These are phyloP conservation scores for Pythium pyrilobum DNA, from an alignment of 352 stramenopile species.

Conservation along the genomic window DNA sequence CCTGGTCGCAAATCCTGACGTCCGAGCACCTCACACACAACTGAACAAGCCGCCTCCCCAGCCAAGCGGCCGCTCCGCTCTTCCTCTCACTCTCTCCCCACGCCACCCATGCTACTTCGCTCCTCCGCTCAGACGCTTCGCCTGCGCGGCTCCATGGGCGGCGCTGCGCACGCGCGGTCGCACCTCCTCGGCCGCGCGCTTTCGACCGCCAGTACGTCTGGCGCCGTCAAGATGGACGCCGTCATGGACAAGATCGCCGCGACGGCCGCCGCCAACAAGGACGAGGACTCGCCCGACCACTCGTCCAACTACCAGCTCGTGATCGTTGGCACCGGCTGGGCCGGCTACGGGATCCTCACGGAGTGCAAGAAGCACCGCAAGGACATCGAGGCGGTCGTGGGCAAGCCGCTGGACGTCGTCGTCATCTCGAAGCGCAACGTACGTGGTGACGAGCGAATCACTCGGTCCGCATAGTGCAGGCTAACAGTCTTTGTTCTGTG, in stretches of 20 bases:
- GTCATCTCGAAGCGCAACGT: conserved; percentile 82
- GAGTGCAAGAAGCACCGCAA: conserved; percentile 69
- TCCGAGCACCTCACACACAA: background rate
- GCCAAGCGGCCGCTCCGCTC: too few species aligned
- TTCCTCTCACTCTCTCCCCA: background rate
- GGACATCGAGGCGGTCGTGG: conserved; percentile 62
- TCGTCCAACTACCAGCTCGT: conserved; percentile 63
- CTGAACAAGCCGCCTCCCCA: background rate
- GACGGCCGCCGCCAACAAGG: background rate
- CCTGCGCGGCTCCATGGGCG: background rate
- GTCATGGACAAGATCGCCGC: conserved; percentile 2
- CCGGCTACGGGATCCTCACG: conserved; percentile 70
- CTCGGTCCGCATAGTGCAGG: too few species aligned
- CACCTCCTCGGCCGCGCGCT: background rate
- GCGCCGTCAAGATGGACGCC: background rate
- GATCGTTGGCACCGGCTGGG: conserved; percentile 76
- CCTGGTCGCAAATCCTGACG: too few species aligned
- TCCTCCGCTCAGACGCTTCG: conserved; percentile 1
- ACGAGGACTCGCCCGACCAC: conserved; percentile 13
- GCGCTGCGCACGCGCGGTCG: background rate
- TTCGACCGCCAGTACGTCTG: background rate
- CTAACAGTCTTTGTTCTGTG: conserved; percentile 11
- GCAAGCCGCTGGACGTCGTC: conserved; percentile 61
- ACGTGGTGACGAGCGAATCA: background rate
- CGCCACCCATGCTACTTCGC: conserved; percentile 8